Evolutionary conservation across 1,284 basidiomycete species (phyloP).

Genomic region (Moniliella sp.): DNA sequence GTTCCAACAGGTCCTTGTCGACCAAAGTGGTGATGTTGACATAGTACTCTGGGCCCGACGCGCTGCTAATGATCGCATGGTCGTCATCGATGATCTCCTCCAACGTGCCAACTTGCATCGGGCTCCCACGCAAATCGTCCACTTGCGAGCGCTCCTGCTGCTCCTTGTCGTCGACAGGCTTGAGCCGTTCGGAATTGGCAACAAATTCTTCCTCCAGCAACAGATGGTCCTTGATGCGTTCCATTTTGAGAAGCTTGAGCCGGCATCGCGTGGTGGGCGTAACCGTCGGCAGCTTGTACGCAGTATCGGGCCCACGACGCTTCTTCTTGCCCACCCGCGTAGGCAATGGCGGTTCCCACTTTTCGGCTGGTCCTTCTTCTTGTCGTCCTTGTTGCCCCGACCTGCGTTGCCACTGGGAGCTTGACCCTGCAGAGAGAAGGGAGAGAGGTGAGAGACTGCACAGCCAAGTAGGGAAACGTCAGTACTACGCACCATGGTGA

Average conservation of each 20-base stretch:
- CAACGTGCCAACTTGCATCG: conserved; percentile 87
- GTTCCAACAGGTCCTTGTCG: conserved; percentile 92
- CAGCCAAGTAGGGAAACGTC: no score
- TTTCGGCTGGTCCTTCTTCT: conserved; percentile 51
- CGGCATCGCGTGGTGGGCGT: conserved; percentile 86
- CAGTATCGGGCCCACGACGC: conserved; percentile 67
- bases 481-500: no score
- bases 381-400: no score
- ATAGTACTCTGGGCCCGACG: conserved; percentile 85
- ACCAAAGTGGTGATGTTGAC: conserved; percentile 97
- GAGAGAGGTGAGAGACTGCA: no score
- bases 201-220: conserved; percentile 96
- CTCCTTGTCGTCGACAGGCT: conserved; percentile 65
- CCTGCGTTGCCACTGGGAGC: no score
- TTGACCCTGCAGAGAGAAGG: no score
- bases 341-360: conserved; percentile 96
- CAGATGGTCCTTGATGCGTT: conserved; percentile 94
- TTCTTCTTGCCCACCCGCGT: conserved; percentile 90
- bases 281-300: conserved; percentile 76
- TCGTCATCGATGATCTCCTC: conserved; percentile 99
- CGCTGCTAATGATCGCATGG: conserved; percentile 89
- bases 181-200: conserved; percentile 59
- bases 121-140: conserved; percentile 78
- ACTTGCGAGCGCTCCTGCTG: conserved; percentile 82
- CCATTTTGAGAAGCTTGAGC: conserved; percentile 78